phyloP scores from a whole-genome alignment of 163 green algal species.

The Picocystis sp. region DNA sequence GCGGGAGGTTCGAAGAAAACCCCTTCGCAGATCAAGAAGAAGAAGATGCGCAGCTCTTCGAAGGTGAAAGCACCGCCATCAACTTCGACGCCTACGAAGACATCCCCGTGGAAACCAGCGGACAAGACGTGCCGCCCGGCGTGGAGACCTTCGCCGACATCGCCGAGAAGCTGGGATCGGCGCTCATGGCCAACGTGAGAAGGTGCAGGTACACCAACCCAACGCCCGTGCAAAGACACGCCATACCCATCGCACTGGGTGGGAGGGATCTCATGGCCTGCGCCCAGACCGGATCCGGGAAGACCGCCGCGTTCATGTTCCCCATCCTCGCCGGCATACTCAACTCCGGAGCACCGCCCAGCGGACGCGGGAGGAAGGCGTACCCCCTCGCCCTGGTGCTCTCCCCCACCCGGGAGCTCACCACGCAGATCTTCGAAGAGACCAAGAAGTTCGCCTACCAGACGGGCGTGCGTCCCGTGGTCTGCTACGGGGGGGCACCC shows the following conservation, averaged over 20 bases:
- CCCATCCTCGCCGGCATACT: constrained; percentile 62
- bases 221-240: constrained; percentile 61
- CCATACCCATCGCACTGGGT: constrained; percentile 37
- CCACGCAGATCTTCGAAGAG: constrained; percentile 85
- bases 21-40: constrained; percentile 22
- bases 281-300: constrained; percentile 83
- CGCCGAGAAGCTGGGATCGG: constrained; percentile 37
- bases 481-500: constrained; percentile 54
- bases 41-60: constrained; percentile 36
- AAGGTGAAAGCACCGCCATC: constrained; percentile 84
- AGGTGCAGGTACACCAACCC: constrained; percentile 23
- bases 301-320: constrained; percentile 94
- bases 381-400: constrained; percentile 70
- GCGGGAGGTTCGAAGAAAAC: too few relatives aligned
- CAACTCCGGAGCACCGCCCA: constrained; percentile 32
- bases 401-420: constrained; percentile 88
- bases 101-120: constrained; percentile 90
- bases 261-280: constrained; percentile 80
- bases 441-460: constrained; percentile 51
- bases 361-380: constrained; percentile 19
- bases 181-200: constrained; percentile 40
- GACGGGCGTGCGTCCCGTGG: constrained; percentile 38
- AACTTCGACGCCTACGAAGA: constrained; percentile 98
- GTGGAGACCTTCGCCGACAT: constrained; percentile 75
- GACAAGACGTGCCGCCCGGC: constrained; percentile 53